Evolutionary conservation across 805 yeast species (phyloP).

Genomic region (Saccharomyces mikatae): DNA sequence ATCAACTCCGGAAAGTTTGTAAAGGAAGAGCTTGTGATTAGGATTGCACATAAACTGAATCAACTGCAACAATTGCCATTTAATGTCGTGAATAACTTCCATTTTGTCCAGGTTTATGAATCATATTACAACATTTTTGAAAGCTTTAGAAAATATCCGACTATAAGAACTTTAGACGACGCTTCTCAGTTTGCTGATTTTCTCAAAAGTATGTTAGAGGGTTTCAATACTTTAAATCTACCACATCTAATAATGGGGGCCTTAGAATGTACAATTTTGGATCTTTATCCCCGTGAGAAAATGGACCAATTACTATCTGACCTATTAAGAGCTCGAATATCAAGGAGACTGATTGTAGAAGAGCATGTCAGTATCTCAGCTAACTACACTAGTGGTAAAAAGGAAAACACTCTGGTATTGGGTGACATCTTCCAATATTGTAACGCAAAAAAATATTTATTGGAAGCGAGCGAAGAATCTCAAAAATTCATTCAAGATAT

Average conservation of each 20-base stretch:
- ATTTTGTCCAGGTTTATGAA: constrained; percentile 80
- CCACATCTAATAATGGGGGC: constrained; percentile 94
- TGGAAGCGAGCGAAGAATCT: constrained; percentile 44
- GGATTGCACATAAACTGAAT: constrained; percentile 72
- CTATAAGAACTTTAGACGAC: constrained; percentile 61
- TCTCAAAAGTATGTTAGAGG: constrained; percentile 53
- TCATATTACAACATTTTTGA: constrained; percentile 84
- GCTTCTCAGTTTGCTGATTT: constrained; percentile 65
- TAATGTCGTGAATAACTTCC: constrained; percentile 75
- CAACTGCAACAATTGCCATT: constrained; percentile 79
- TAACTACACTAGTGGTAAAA: constrained; percentile 42
- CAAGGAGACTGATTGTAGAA: constrained; percentile 83
- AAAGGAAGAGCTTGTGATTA: constrained; percentile 70
- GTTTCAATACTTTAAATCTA: constrained; percentile 70
- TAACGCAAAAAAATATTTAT: constrained; percentile 60
- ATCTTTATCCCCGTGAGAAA: constrained; percentile 48
- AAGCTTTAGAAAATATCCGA: constrained; percentile 65
- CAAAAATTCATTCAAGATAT: constrained; percentile 44
- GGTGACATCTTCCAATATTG: constrained; percentile 82
- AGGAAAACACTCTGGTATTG: constrained; percentile 41
- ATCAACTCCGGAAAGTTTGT: constrained; percentile 84
- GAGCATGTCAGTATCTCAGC: constrained; percentile 79
- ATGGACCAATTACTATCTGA: constrained; percentile 70
- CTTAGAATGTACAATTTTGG: constrained; percentile 61
- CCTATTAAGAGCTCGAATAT: constrained; percentile 75